Evolutionary conservation across 2,329 filamentous ascomycete species (phyloP).

Genomic region (Epichloe sibirici): DNA sequence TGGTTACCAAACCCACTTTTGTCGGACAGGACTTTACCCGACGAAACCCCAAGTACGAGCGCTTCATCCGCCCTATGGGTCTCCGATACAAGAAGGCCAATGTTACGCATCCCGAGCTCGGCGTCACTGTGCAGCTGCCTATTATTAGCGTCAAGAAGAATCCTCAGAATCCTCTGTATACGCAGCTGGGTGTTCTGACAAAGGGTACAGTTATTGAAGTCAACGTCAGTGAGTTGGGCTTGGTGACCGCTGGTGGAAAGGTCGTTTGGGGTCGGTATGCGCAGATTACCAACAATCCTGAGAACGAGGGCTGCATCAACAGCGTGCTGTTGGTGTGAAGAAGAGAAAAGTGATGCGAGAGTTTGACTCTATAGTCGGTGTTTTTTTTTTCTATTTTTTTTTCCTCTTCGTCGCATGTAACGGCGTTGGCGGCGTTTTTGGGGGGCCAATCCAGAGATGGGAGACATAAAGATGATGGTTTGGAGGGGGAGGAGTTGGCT

Average conservation of each 20-base stretch:
- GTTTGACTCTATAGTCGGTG: neutral
- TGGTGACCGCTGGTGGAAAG: conserved; percentile 85
- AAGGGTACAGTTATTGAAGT: conserved; percentile 76
- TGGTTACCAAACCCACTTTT: conserved; percentile 54
- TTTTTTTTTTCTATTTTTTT: neutral
- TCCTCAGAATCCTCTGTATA: conserved; percentile 81
- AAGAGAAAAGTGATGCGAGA: neutral
- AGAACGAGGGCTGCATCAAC: conserved; percentile 35
- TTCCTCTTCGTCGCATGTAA: conserved; percentile 14
- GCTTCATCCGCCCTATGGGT: conserved; percentile 38
- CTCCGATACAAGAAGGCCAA: conserved; percentile 40
- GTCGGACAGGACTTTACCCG: conserved; percentile 85
- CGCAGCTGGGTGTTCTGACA: conserved; percentile 79
- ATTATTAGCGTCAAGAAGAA: conserved; percentile 56
- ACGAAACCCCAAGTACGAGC: conserved; percentile 68
- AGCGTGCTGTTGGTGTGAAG: conserved; percentile 21
- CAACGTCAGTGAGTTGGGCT: conserved; percentile 81
- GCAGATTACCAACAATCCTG: conserved; percentile 33
- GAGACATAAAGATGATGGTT: neutral
- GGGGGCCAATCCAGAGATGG: neutral
- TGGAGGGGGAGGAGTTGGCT: neutral
- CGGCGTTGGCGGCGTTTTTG: conserved; percentile 15
- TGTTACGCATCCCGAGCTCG: conserved; percentile 62
- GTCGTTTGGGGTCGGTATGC: conserved; percentile 86
- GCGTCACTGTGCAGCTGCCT: conserved; percentile 76